Evolutionary conservation across 352 stramenopile genomes (phyloP), one percentile per base, ranked within the genome.

Genomic region (Phytophthora kernoviae): DNA sequence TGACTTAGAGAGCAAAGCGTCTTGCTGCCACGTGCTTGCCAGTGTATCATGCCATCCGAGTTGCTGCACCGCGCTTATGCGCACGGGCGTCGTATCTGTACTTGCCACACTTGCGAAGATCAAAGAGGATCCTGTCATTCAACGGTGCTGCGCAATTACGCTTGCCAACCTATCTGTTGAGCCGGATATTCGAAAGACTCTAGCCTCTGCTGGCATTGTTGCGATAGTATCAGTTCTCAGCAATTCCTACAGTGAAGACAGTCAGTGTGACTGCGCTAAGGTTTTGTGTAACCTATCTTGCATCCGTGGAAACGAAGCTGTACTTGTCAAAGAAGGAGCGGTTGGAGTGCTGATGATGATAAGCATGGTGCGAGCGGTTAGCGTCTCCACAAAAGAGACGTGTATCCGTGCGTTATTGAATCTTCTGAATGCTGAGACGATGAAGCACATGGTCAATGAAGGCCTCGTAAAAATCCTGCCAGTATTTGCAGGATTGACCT

Each of bases 191-290:
- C 76, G 83, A 33, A 34, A 68, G 17, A 68, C 81, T 0, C 65
- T 93, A 6, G 63, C 84, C 0, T 74, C 58, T 24, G 73, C 84
- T 0, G 68, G 75, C 2, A 83, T 75, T 22, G 75, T 93, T 0
- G 52, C 65, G 1, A 75, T 91, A 5, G 65, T 93, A 12, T 58
- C 79, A 1, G 52, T 80, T 1, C 64, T 91, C 4, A 93, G 82
- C 58, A 89, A 93, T 40, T 91, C 81, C 10, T 92, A 93, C 69
- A 94, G 85, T 37, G 85, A 93, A 70, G 81, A 91, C 18, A 90
- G 68, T 24, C 85, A 94, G 52, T 73, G 80, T 5, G 82, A 94
- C 26, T 93, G 83, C 37, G 81, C 81, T 1, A 83, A 81, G 43
- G 74, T 91, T 3, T 41, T 94, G 4, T 91, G 79, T 56, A 91